Evolutionary conservation across 192 early-diverging fungal genomes (phyloP), one percentile per base, ranked within the genome.

Genomic region (Piromyces sp.): DNA sequence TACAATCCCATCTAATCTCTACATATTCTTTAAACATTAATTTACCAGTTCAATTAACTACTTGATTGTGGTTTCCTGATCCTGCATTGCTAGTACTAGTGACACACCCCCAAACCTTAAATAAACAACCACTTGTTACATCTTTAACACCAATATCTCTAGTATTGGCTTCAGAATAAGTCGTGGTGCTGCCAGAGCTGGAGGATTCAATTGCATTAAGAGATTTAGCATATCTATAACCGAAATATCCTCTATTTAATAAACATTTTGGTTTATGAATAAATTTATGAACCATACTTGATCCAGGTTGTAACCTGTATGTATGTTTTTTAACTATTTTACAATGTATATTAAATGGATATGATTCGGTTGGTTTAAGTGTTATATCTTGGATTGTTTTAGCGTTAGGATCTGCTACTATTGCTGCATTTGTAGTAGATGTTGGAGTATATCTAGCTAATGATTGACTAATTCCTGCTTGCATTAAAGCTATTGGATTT

Each of bases 361-460:
- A 68, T 9, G 3, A 7, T 9, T 68, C 26, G 0, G 51, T 68
- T 7, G 51, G 51, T 68, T n/a, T n/a, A n/a, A 68, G 22, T 9
- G 51, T 11, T 11, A 68, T 68, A 68, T 68, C 85, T 0, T 89
- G 87, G 85, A 22, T 80, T 16, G 85, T 86, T 3, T 88, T 89
- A 40, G 83, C 81, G 2, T 84, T 90, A 51, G 89, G 88, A 79
- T 89, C 88, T 58, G 87, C 88, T 31, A 80, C 79, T 13, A 80
- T 81, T 33, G 31, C 31, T 33, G 31, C 31, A 6, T 33, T 33
- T 9, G 9, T 33, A 33, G 31, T n/a, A n/a, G n/a, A n/a, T n/a
- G n/a, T n/a, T n/a, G n/a, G n/a, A n/a, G n/a, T n/a, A n/a, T n/a
- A n/a, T n/a, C n/a, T n/a, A n/a, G n/a, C n/a, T n/a, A n/a, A n/a